Evolutionary conservation across 176 grass and related monocot species (phyloP).

Genomic region (Microstegium vimineum): DNA sequence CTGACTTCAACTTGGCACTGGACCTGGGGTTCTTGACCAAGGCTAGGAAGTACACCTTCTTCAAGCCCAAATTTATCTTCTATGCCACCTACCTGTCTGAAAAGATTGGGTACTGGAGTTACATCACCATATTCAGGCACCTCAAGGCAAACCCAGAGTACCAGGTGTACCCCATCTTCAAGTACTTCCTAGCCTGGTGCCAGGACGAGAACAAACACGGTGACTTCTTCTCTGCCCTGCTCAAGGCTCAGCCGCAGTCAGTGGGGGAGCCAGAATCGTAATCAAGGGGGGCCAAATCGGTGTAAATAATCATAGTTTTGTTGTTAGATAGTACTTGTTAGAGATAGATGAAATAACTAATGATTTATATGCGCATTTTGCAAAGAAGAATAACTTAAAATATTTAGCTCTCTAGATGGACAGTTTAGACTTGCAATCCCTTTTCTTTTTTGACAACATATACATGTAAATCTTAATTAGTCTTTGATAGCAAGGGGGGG

Average conservation of each 20-base stretch:
- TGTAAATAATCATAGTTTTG: too few relatives aligned
- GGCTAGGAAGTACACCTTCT: conserved; percentile 99
- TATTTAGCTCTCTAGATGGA: too few relatives aligned
- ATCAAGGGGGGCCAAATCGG: too few relatives aligned
- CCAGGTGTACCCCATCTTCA: conserved; percentile 95
- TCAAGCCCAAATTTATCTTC: conserved; percentile 99
- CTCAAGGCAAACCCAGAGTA: conserved; percentile 83
- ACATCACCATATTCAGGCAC: conserved; percentile 97
- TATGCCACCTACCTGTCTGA: conserved; percentile 95
- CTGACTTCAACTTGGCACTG: conserved; percentile 96
- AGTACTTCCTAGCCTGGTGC: conserved; percentile 99
- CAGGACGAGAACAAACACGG: conserved; percentile 96
- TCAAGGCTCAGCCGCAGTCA: conserved; percentile 92
- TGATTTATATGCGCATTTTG: too few relatives aligned
- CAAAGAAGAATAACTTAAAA: too few relatives aligned
- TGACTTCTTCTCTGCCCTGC: conserved; percentile 87
- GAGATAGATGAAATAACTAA: too few relatives aligned
- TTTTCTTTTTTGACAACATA: too few relatives aligned
- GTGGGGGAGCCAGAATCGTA: too few relatives aligned
- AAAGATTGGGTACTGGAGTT: conserved; percentile 99
- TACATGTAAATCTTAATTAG: too few relatives aligned
- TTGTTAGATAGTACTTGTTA: too few relatives aligned
- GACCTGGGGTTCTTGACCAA: conserved; percentile 97
- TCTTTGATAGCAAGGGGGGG: too few relatives aligned
- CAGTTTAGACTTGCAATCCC: too few relatives aligned